These are phyloP conservation scores for Triticum dicoccoides DNA, from an alignment of 176 grass and related monocot species.

Conservation along the genomic window DNA sequence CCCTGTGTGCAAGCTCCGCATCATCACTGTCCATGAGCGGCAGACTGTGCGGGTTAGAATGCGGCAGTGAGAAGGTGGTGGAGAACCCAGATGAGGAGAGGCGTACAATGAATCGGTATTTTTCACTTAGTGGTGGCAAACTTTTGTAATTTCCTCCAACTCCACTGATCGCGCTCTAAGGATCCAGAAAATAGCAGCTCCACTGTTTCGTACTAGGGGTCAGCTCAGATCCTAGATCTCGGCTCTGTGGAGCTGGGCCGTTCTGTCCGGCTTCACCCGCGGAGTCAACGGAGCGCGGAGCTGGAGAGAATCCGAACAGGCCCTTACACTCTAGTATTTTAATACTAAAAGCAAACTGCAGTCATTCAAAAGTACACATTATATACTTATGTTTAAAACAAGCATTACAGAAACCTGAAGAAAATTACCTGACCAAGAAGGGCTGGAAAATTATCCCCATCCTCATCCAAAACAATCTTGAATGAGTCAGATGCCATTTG, in stretches of 20 bases:
- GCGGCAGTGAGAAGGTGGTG: background rate
- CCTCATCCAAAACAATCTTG: slow-evolving; percentile 88
- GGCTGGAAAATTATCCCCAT: slow-evolving; percentile 73
- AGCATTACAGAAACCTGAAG: slow-evolving; percentile 24
- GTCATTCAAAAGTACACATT: background rate
- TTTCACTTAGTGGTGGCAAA: background rate
- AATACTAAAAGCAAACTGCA: slow-evolving; percentile 13
- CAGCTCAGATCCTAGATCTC: background rate
- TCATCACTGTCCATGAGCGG: background rate
- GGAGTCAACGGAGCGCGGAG: background rate
- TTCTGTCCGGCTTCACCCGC: background rate
- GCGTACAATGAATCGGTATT: background rate
- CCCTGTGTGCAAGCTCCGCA: background rate
- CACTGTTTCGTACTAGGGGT: background rate
- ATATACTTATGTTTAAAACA: background rate
- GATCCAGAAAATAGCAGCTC: background rate
- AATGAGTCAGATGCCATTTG: slow-evolving; percentile 76
- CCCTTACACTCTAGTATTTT: background rate
- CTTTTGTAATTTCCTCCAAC: background rate
- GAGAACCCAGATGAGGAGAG: background rate
- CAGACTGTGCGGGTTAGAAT: background rate
- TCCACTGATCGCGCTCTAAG: background rate
- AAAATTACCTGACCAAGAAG: slow-evolving; percentile 91
- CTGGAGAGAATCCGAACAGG: background rate
- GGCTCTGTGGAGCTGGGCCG: background rate